Percentiles rank a stretch among this genome's conserved stretches.
Evolutionary conservation across 164 flowering plant species (phyloP).

Genomic region (Kingdonia uniflora): DNA sequence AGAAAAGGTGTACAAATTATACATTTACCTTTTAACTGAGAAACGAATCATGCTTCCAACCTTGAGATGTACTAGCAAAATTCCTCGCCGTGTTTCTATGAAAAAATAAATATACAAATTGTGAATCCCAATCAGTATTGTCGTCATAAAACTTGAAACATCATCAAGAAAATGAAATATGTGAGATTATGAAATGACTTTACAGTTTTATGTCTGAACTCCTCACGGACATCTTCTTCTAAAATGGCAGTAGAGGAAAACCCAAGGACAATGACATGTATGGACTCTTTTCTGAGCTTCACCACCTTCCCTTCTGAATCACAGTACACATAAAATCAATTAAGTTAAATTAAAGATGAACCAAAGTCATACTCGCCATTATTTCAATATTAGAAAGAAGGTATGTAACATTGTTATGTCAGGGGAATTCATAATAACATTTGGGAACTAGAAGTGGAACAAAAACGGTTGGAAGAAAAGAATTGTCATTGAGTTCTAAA

Average conservation of each 20-base stretch:
- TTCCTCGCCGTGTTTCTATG: conserved; percentile 53
- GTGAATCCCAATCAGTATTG: neutral
- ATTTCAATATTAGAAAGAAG: no score
- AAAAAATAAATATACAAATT: conserved; percentile 1
- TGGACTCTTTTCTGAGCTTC: conserved; percentile 49
- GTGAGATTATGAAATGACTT: conserved; percentile 7
- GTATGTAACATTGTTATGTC: no score
- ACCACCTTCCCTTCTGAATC: conserved; percentile 80
- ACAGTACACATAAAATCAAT: conserved; percentile 1
- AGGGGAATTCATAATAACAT: no score
- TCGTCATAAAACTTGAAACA: neutral
- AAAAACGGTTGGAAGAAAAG: no score
- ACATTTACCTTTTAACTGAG: conserved; percentile 56
- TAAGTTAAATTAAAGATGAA: neutral
- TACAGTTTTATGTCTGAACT: conserved; percentile 54
- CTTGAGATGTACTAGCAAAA: conserved; percentile 43
- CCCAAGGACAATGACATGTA: conserved; percentile 74
- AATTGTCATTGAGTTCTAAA: no score
- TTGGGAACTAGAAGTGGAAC: no score
- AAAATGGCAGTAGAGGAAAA: conserved; percentile 61
- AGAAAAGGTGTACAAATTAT: neutral
- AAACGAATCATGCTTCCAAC: conserved; percentile 65
- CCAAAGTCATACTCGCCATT: no score
- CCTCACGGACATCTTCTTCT: conserved; percentile 59
- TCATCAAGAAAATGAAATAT: neutral